phyloP scores from a whole-genome alignment of 441 rosid species.

The Rhodomyrtus psidioides region DNA sequence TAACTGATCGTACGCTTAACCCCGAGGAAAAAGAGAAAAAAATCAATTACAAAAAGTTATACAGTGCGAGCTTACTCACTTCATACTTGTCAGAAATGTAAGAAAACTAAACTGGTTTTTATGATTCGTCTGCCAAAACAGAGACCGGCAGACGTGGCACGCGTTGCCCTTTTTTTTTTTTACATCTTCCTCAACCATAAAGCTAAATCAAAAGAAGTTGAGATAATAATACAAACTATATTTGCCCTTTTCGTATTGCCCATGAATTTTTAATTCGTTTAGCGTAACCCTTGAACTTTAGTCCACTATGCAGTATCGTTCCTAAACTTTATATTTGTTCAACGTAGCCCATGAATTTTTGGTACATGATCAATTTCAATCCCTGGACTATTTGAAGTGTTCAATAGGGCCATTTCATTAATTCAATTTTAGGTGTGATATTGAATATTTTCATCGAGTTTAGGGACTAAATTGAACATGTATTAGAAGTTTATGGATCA shows the following conservation, averaged over 20 bases:
- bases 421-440: too few species aligned
- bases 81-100: neutral
- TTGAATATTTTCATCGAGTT: too few species aligned
- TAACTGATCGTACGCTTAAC: neutral
- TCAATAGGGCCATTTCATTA: neutral
- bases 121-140: neutral
- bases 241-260: too few species aligned
- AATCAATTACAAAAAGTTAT: neutral
- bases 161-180: neutral
- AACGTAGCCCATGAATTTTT: fast-evolving
- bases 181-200: too few species aligned
- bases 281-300: too few species aligned
- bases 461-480: neutral
- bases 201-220: too few species aligned
- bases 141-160: neutral
- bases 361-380: fast-evolving
- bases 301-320: too few species aligned
- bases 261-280: too few species aligned
- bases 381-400: fast-evolving
- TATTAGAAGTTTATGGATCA: fast-evolving
- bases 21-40: too few species aligned
- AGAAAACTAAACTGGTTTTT: neutral
- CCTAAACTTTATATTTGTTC: too few species aligned
- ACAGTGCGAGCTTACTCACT: neutral
- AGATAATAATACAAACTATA: too few species aligned